phyloP scores from a whole-genome alignment of 768 basidiomycete species.

The Fomitopsis pulvina region DNA sequence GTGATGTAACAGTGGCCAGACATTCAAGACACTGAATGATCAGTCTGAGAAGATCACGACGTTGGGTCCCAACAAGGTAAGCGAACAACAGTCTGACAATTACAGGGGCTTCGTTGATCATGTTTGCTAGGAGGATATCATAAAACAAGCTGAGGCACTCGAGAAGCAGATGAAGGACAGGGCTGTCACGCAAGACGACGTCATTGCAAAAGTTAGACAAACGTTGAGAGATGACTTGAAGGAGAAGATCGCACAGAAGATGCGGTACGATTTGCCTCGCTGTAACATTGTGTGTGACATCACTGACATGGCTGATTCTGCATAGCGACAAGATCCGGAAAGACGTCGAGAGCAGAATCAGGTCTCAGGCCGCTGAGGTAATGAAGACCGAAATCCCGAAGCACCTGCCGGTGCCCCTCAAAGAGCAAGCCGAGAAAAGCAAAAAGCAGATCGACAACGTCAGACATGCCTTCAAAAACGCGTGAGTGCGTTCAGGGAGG shows the following conservation, averaged over 20 bases:
- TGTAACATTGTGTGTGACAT: neutral
- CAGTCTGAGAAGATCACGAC: constrained; percentile 23
- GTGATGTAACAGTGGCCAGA: constrained; percentile 19
- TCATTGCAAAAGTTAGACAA: too few species aligned
- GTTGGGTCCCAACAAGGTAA: constrained; percentile 25
- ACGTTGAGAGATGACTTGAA: constrained; percentile 23
- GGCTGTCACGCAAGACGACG: too few species aligned
- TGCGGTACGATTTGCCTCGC: constrained; percentile 25
- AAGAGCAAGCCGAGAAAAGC: constrained; percentile 37
- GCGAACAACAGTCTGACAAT: constrained; percentile 1
- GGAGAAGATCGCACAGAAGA: constrained; percentile 19
- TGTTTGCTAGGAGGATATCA: constrained; percentile 12
- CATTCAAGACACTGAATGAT: constrained; percentile 25
- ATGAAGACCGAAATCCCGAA: constrained; percentile 43
- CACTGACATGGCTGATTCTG: constrained; percentile 5
- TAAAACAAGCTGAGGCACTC: constrained; percentile 16
- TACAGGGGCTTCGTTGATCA: neutral
- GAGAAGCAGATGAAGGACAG: constrained; percentile 18
- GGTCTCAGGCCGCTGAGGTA: constrained; percentile 36
- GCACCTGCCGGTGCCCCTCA: constrained; percentile 41
- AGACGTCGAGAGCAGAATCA: constrained; percentile 35
- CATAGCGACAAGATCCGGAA: constrained; percentile 31
- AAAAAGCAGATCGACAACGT: constrained; percentile 37
- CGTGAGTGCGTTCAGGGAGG: constrained; percentile 28
- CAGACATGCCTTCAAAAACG: constrained; percentile 41